A percentile compares a stretch with the other conserved stretches of the same genome.
These are phyloP conservation scores for Diaporthe amygdali DNA, from an alignment of 2,329 filamentous ascomycete species.

Conservation along the genomic window DNA sequence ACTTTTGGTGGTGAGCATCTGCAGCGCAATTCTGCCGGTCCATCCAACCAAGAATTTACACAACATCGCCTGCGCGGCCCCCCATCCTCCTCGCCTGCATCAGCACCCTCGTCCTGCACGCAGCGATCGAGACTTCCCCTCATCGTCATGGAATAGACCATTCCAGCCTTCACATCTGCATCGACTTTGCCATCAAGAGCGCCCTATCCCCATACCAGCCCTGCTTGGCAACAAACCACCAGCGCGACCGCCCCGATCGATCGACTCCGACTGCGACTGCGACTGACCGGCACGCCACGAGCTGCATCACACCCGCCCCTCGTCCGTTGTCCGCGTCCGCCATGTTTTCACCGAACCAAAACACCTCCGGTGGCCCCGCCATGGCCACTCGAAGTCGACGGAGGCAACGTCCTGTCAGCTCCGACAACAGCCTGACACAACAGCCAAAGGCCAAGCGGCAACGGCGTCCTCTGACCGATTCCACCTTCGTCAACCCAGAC, in stretches of 20 bases:
- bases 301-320: slow-evolving; percentile 20
- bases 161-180: neutral
- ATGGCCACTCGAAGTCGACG: slow-evolving; percentile 65
- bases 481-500: slow-evolving; percentile 60
- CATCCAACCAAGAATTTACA: slow-evolving; percentile 20
- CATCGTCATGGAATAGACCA: slow-evolving; percentile 23
- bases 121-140: neutral
- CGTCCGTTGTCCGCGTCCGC: slow-evolving; percentile 26
- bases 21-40: slow-evolving; percentile 13
- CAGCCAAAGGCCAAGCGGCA: slow-evolving; percentile 70
- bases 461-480: slow-evolving; percentile 61
- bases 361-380: slow-evolving; percentile 57
- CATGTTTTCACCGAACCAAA: slow-evolving; percentile 65
- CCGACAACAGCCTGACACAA: slow-evolving; percentile 54
- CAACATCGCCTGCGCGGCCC: slow-evolving; percentile 10
- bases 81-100: slow-evolving; percentile 13
- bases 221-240: neutral
- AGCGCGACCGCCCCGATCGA: slow-evolving; percentile 1
- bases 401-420: slow-evolving; percentile 63
- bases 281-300: neutral
- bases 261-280: neutral
- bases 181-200: neutral
- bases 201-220: neutral
- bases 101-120: neutral
- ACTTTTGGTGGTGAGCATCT: slow-evolving; percentile 16